Percentiles rank a stretch among this genome's conserved stretches.
phyloP scores from a whole-genome alignment of 441 rosid species.

The Hura crepitans region DNA sequence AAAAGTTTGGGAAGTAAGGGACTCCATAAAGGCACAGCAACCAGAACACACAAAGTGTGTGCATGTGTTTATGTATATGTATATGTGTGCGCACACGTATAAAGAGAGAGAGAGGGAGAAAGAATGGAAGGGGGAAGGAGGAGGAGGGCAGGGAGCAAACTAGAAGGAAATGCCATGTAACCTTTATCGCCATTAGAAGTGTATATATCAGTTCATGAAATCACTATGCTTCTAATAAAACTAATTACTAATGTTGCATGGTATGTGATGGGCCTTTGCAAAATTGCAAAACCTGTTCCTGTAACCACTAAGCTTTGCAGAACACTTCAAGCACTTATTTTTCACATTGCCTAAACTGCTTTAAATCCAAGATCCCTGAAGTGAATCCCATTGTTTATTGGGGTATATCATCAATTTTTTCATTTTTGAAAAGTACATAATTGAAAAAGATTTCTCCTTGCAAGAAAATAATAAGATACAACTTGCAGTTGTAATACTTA shows the following conservation, averaged over 20 bases:
- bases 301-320: too few species aligned
- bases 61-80: too few species aligned
- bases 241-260: not conserved
- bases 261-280: not conserved
- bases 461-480: not conserved
- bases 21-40: not conserved
- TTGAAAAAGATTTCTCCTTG: not conserved
- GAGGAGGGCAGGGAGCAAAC: too few species aligned
- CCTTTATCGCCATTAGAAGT: not conserved
- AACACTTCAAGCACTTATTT: not conserved
- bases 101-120: too few species aligned
- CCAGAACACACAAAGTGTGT: not conserved
- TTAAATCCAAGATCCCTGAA: not conserved
- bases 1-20: not conserved
- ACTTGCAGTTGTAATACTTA: slow-evolving; percentile 38
- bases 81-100: too few species aligned
- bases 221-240: not conserved
- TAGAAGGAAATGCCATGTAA: not conserved
- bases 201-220: not conserved
- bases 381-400: too few species aligned
- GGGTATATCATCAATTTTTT: not conserved
- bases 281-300: not conserved
- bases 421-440: not conserved
- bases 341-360: not conserved
- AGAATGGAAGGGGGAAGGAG: too few species aligned